These are phyloP conservation scores for Amylocarpus encephaloides DNA, from an alignment of 2,329 filamentous ascomycete species.

Conservation along the genomic window DNA sequence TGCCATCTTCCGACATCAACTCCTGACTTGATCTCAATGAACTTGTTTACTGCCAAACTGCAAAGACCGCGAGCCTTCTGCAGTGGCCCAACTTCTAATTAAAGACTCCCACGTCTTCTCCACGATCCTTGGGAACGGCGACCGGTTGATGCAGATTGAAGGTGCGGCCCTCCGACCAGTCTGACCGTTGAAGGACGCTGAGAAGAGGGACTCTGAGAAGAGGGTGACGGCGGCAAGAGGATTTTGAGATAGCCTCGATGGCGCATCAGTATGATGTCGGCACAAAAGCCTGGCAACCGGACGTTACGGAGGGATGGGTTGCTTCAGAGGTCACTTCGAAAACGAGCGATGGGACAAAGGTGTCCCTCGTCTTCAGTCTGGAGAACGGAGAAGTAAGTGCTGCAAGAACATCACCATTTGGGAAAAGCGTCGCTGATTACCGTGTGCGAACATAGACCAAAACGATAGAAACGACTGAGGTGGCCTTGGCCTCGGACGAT, in stretches of 20 bases:
- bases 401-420: constrained; percentile 1
- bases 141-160: constrained; percentile 24
- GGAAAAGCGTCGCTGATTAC: constrained; percentile 24
- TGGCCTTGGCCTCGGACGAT: constrained; percentile 69
- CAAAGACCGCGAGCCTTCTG: background rate
- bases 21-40: background rate
- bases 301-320: constrained; percentile 93
- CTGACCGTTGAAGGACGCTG: constrained; percentile 7
- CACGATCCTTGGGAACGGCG: background rate
- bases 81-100: constrained; percentile 12
- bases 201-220: constrained; percentile 19
- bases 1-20: background rate
- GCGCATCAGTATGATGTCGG: constrained; percentile 93
- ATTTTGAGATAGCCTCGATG: constrained; percentile 46
- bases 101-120: background rate
- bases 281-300: constrained; percentile 97
- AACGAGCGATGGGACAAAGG: constrained; percentile 75
- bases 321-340: constrained; percentile 90
- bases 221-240: constrained; percentile 1
- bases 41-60: background rate
- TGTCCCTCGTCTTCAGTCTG: constrained; percentile 78
- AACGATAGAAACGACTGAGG: constrained; percentile 68
- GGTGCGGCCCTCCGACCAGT: constrained; percentile 17
- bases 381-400: constrained; percentile 81
- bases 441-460: constrained; percentile 53